phyloP scores from a whole-genome alignment of 768 basidiomycete genomes.

The Rhizopogon roseolus region DNA sequence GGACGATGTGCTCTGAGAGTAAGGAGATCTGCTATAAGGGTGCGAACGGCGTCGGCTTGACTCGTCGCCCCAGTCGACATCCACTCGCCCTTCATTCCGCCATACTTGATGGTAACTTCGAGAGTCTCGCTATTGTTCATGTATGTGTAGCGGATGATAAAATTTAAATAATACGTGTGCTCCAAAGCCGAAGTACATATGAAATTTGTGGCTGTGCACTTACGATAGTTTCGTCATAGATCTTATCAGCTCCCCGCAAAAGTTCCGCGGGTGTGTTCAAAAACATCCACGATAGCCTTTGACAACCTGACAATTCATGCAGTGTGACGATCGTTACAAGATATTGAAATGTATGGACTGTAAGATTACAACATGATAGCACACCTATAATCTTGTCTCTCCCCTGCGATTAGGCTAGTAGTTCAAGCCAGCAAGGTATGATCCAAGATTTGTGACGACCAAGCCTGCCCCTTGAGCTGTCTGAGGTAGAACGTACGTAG shows the following conservation, averaged over 20 bases:
- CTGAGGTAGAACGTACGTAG: conserved; percentile 61
- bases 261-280: too few relatives aligned
- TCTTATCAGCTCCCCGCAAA: too few relatives aligned
- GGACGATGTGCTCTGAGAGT: conserved; percentile 26
- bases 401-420: conserved; percentile 38
- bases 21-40: conserved; percentile 23
- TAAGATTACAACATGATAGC: conserved; percentile 1
- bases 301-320: too few relatives aligned
- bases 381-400: conserved; percentile 2
- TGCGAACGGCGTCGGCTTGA: conserved; percentile 11
- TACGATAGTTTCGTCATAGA: too few relatives aligned
- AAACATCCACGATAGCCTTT: too few relatives aligned
- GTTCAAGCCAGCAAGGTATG: conserved; percentile 62
- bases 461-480: conserved; percentile 64
- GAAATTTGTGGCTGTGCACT: too few relatives aligned
- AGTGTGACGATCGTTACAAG: not conserved
- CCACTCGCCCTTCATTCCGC: conserved; percentile 11
- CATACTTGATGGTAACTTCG: conserved; percentile 21
- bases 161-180: too few relatives aligned
- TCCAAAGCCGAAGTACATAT: too few relatives aligned
- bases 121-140: conserved; percentile 11
- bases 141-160: not conserved
- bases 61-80: conserved; percentile 9
- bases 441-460: conserved; percentile 65
- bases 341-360: not conserved